Evolutionary conservation across 1,284 basidiomycete genomes (phyloP), one percentile per base, ranked within the genome.

Genomic region (Athelia sp.): DNA sequence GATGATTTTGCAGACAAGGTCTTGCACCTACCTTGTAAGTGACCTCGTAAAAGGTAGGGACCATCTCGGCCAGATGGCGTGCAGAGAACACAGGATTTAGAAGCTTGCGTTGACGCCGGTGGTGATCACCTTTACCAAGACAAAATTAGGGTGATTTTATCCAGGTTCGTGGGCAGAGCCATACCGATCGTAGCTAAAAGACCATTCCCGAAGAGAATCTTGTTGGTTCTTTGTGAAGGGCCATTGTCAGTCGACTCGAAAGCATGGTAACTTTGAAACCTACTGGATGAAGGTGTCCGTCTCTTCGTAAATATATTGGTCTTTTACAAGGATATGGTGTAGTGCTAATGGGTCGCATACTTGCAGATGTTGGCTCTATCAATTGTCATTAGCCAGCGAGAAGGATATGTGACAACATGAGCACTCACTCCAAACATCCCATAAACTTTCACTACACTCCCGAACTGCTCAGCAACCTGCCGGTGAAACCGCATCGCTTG

Each of bases 1-100:
- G 36, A 40, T 17, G 36, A 6, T 4, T 29, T 4, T 29, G 26
- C 13, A 29, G n/a, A n/a, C n/a, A n/a, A n/a, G n/a, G n/a, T n/a
- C n/a, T n/a, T n/a, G n/a, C n/a, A n/a, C 43, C 15, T 31, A 73
- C 73, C 63, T 67, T 68, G 38, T 74, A 64, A 6, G 75, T 69
- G 29, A 79, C 67, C n/a, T 68, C 64, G 53, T 74, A 72, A 32
- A 80, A 69, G 10, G 70, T 55, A 14, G 78, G 75, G 8, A 72
- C 63, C 40, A 80, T 51, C 19, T 67, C 62, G 19, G 72, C 71
- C 50, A 81, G 66, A 45, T 79, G 73, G 2, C 67, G 58, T 3
- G 71, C 61, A 0, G 73, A 72, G 53, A 81, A 79, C 3, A 78
- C 70, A 9, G 78, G 75, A 45, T 64, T 70, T 11, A 78, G 69